Conservation (phyloP, 73 alveolate genomes). For the Tetrahymena borealis region DNA sequence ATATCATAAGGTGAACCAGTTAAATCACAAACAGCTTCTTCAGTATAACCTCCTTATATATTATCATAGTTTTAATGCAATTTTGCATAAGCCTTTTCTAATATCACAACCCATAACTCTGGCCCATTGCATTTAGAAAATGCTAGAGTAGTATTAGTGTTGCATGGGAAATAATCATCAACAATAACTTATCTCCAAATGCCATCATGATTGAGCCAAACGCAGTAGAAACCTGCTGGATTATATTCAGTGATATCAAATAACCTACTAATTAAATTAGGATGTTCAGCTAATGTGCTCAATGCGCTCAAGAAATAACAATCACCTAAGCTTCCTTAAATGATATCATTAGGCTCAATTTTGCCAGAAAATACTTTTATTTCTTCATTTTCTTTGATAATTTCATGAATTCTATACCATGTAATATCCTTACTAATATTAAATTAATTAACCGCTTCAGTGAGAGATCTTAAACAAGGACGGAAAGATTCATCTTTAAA, state of each 20-base stretch:
- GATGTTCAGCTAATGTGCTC: slow-evolving; percentile 74
- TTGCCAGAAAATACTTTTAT: slow-evolving; percentile 38
- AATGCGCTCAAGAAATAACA: slow-evolving; percentile 74
- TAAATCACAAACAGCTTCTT: slow-evolving; percentile 67
- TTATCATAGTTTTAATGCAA: slow-evolving; percentile 68
- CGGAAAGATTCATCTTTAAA: neutral
- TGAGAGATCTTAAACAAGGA: neutral
- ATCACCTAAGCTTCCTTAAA: slow-evolving; percentile 71
- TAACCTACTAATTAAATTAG: slow-evolving; percentile 48
- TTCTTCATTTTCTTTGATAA: slow-evolving; percentile 33
- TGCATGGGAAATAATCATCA: slow-evolving; percentile 73
- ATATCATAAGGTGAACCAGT: slow-evolving; percentile 77
- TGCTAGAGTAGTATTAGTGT: slow-evolving; percentile 54
- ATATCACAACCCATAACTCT: slow-evolving; percentile 77
- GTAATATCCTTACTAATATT: neutral
- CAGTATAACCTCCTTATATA: slow-evolving; percentile 75
- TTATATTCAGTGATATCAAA: slow-evolving; percentile 54
- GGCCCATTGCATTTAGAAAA: slow-evolving; percentile 68
- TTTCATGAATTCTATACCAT: slow-evolving; percentile 59
- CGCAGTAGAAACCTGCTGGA: neutral
- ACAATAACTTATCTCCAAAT: slow-evolving; percentile 53
- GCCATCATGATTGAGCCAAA: slow-evolving; percentile 48
- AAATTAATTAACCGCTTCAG: neutral
- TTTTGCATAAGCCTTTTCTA: slow-evolving; percentile 89
- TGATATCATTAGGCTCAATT: slow-evolving; percentile 65